Evolutionary conservation across 2,329 filamentous ascomycete genomes (phyloP), one percentile per base, ranked within the genome.

Genomic region (Epichloe sibirici): DNA sequence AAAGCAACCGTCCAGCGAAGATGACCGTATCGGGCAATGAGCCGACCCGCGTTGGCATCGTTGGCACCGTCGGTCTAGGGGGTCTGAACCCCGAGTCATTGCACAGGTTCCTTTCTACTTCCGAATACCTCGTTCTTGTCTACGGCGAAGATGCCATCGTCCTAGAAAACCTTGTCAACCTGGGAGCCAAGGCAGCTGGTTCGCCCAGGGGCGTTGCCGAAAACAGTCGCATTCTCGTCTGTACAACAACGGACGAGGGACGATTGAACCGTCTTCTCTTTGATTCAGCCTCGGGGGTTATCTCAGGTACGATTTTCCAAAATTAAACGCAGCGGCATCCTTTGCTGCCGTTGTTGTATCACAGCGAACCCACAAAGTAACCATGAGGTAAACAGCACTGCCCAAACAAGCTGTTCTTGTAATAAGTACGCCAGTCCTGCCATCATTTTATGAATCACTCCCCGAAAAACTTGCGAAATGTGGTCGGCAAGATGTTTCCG

Each of bases 361-460:
- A 11, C 28, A 4, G 28, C 28, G 28, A 11, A 31, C 8, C 28
- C 28, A 31, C 8, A 31, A 11, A 31, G 28, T 31, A 31, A 31
- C 28, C 28, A 11, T 31, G 1, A 31, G 9, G 28, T 31, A 11
- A 31, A 31, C 11, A 55, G 51, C 21, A 17, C 34, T 55, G 28
- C 51, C 51, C 31, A 28, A 35, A 3, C 12, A 31, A n/a, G 51
- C 51, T 11, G 38, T 45, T 17, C 25, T 55, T 40, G n/a, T 53
- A 23, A 50, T 55, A 9, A 51, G 46, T 31, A 48, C 51, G 25
- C 52, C 53, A 21, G 43, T 56, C 15, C 45, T 28, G 12, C 53
- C 55, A 13, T 37, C 46, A 11, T 52, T 42, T 17, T 45, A 48
- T 31, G 48, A 50, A 31, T 47, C 37, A 8, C 17, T 56, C 9